Evolutionary conservation across 305 asterid genomes (phyloP), one percentile per base, ranked within the genome.

Genomic region (Fraxinus nigra): DNA sequence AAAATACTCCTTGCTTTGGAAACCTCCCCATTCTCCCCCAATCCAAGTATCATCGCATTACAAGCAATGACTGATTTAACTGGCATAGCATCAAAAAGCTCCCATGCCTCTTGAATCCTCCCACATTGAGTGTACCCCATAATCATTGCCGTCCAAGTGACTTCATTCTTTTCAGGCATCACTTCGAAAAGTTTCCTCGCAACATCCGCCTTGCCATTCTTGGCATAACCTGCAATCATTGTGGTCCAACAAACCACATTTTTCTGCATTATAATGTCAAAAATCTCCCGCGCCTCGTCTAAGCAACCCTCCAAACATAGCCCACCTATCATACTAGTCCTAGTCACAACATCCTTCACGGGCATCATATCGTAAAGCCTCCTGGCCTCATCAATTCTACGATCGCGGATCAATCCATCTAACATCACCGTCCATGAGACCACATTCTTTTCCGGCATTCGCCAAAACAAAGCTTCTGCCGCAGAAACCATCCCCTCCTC

Each of bases 191-290:
- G 92, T 78, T 92, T 90, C 85, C 95, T 84, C 40, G 89, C 93
- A 0, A 92, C 72, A 80, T 92, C 94, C 72, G 87, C 92, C 87
- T 86, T 90, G 67, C 90, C 92, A 67, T 91, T 86, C 61, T 91
- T 91, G 16, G 79, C 88, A 85, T 91, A 91, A 10, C 97, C 94
- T 1, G 91, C 85, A 76, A 89, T 85, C 94, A 92, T 92, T 3
- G 94, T 75, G 13, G 94, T 92, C 94, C 92, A 92, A n/a, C 92
- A 91, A 81, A 91, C 86, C 10, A 91, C 94, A 75, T 92, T 91
- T 83, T 82, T 88, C 80, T 75, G 78, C 24, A 76, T 70, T 86
- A 89, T 87, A 80, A 82, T 38, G 80, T 92, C 93, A 77, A 92
- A 92, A 82, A 92, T 86, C 82, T 84, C 90, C 5, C 92, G 85